Base-by-base conservation (phyloP, 176 grass and related monocot genomes). In the Musa beccarii region DNA sequence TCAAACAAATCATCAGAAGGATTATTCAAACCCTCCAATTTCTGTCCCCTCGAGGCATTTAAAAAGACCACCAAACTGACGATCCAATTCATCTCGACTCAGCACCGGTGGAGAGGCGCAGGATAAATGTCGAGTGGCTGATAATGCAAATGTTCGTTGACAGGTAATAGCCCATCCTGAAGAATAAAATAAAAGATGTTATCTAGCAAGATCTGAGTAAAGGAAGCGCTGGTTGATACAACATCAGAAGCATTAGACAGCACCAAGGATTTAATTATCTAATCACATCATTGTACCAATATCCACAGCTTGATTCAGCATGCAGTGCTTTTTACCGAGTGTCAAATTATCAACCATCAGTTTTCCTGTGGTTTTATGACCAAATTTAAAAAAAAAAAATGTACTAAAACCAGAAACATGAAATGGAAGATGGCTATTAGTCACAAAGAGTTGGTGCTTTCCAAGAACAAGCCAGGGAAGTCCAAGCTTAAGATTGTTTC, bases 41-140 rank as follows among this genome's bases (percentile, higher is more conserved):
- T 49, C 25, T 19, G 25, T 17, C 12, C 0, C 25, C 5, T 9
- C 1, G 12, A 69, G 26, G 23, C 68, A 51, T 70, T 70, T 20
- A 51, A 22, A 22, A 22, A 9, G 11, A 70, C 11, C 0, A 0
- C 19, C 57, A 66, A 21, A 9, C 14, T 11, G n/a, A 20, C 0
- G 2, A 66, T 26, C 68, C 68, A 70, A 15, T 19, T 11, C 52
- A 70, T 8, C 51, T 49, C 16, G 17, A 69, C 16, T 80, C 59
- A 80, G 61, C 79, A 80, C 8, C 57, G 79, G 57, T 80, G 57
- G 57, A 80, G 69, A 21, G 79, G 79, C 53, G 79, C 79, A 53
- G 79, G 68, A 64, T 80, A 80, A 73, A 80, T 54, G 15, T 73
- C 79, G 49, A 73, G 54, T n/a, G 79, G 79, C 52, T 73, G 54